Base-by-base conservation (phyloP, 2,329 filamentous ascomycete genomes). In the Xylariales sp. region DNA sequence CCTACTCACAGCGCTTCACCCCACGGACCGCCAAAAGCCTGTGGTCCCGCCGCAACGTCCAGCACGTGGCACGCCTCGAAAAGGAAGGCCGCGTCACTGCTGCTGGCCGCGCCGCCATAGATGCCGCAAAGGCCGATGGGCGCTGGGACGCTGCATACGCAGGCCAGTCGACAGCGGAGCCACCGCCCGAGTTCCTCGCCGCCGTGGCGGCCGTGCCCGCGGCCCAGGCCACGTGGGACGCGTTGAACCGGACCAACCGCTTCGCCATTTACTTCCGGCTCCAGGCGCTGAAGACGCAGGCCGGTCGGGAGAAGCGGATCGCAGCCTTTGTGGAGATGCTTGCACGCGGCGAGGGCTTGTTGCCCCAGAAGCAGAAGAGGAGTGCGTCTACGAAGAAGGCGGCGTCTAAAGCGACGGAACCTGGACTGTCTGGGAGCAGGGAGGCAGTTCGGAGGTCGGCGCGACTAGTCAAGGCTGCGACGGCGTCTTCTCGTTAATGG, bases 1-100 rank as follows among this genome's bases (percentile, higher is more conserved):
- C 81, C 71, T 89, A 86, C 75, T 74, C 85, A 1, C 85, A 87
- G 71, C 83, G 86, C 8, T 90, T 88, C 79, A 88, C 87, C 1
- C 87, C 87, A 1, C 86, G 88, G 4, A 82, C 84, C 3, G 75
- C 80, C 36, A 83, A 82, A 41, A 88, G 86, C 72, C 74, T 86
- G 6, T 90, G 88, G 88, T 90, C 87, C 2, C 81, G 84, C 67
- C 85, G 87, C 49, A 90, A 90, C 71, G 86, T 89, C 2, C 78
- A 78, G 9, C 84, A 86, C 16, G 81, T 88, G 6, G 80, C 78
- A 0, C 73, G 72, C 5, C 76, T 90, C 3, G 76, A 80, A 1
- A 74, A 76, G 0, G 77, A 82, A 8, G 85, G 83, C 0, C 80
- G 83, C 1, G 88, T 90, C 83, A 78, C 78, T 0, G 78, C 80